Base-by-base conservation (phyloP, 352 stramenopile genomes). In the Paralagenidium karlingii region DNA sequence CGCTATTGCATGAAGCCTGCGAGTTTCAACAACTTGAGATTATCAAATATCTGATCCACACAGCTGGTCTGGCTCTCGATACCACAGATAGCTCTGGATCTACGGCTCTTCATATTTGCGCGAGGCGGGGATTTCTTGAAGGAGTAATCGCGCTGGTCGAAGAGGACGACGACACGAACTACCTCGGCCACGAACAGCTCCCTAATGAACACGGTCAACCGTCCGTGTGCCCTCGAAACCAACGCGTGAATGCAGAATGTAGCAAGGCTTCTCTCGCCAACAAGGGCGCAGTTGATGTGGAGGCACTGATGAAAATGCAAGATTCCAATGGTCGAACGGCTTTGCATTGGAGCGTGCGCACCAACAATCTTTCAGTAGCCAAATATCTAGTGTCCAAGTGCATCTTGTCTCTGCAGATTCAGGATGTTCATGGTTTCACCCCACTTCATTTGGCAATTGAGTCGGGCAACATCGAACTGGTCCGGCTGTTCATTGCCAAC, bases 1-100 rank as follows among this genome's bases (percentile, higher is more conserved):
- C 70, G 12, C 31, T 81, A n/a, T 42, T 85, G 6, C 70, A 82
- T 25, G 68, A 85, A 52, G 70, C 68, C 0, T 79, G 65, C 38
- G 47, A 59, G 29, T 39, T 34, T 6, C 30, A 47, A 8, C 54
- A 69, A 3, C 2, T 63, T 4, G 9, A 25, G 9, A 20, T 63
- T 38, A 40, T 63, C 0, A 27, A 47, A 38, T 73, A 49, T 33
- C 34, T 78, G 10, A n/a, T 69, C n/a, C 49, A 48, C 3, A 55
- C 34, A 8, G 28, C 53, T 2, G 15, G 16, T 4, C 8, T 58
- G 2, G 1, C 51, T 2, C 13, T 43, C 3, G 12, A 40, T 8
- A 13, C 29, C 1, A 55, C 64, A 20, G 65, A 78, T 43, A n/a
- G 38, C 2, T 58, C 62, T 0, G 61, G 63, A 0, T 59, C 54